Base-by-base conservation (phyloP, 768 basidiomycete genomes). In the Amanita brunnescens region DNA sequence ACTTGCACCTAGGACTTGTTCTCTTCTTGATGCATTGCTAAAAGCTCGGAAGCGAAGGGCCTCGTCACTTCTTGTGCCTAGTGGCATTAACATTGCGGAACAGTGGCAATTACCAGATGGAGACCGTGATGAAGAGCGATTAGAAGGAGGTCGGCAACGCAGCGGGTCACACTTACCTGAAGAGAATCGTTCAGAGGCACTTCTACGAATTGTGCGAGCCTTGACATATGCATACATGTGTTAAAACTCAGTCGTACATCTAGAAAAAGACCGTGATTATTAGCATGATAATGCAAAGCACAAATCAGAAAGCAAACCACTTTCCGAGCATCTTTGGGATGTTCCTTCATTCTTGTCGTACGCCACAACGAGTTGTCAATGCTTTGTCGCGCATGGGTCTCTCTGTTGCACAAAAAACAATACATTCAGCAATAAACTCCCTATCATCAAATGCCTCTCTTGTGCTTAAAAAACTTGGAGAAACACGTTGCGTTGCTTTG, bases 291-390 rank as follows among this genome's bases (percentile, higher is more conserved):
- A 41, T 65, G 55, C 61, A 67, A 12, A 60, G 57, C 34, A 46
- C 47, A 20, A 63, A 65, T 51, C 57, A 61, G 34, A 30, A 54
- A 6, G 61, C 60, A 35, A 64, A 66, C 23, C 18, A 29, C 20
- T 38, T 47, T 47, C 3, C 30, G 34, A 38, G 29, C 12, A 13
- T 47, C 2, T 14, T 47, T 38, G 46, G 46, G 6, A 13, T 47
- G 6, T 47, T 47, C 34, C 46, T 47, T 5, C 46, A 47, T 47
- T 16, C 32, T 34, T 47, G 46, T 13, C 37, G 53, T 16, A 58
- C 61, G 1, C 62, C 64, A 2, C 55, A 67, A 33, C 55, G 54
- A 21, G 61, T 66, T 0, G 57, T 67, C 21, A 52, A 66, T 33
- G 51, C 56, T 0, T 55, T 67, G 2, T 54, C 62, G 8, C 63